These are phyloP conservation scores for Hevea brasiliensis DNA, from an alignment of 345 rosid genomes.

Conservation along the genomic window DNA sequence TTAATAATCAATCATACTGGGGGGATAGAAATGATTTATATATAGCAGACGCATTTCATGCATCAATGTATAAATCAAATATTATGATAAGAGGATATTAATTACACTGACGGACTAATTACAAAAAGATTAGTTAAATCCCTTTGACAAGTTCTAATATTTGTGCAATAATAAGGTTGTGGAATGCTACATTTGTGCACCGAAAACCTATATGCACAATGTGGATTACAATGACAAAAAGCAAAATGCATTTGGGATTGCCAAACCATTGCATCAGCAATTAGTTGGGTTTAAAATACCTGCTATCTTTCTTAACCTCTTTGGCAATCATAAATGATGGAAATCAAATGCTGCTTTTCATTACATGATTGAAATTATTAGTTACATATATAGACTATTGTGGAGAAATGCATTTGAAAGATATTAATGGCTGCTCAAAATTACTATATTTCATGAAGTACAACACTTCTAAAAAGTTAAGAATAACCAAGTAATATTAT, in stretches of 20 bases:
- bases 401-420: background rate
- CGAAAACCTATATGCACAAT: background rate
- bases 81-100: too few species aligned
- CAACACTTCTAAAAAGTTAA: too few species aligned
- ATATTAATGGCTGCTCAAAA: background rate
- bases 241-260: background rate
- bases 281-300: background rate
- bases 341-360: background rate
- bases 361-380: background rate
- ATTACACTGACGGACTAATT: too few species aligned
- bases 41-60: too few species aligned
- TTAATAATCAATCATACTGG: too few species aligned
- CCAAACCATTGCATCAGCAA: background rate
- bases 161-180: too few species aligned
- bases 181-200: background rate
- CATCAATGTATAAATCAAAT: too few species aligned
- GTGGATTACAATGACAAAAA: background rate
- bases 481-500: too few species aligned
- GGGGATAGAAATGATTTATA: too few species aligned
- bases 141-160: too few species aligned
- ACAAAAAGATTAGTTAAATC: too few species aligned
- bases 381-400: too few species aligned
- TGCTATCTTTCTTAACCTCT: background rate
- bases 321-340: background rate
- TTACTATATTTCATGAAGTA: background rate